A percentile compares a stretch with the other conserved stretches of the same genome.
These are phyloP conservation scores for Salvia hispanica DNA, from an alignment of 257 asterid genomes.

Conservation along the genomic window DNA sequence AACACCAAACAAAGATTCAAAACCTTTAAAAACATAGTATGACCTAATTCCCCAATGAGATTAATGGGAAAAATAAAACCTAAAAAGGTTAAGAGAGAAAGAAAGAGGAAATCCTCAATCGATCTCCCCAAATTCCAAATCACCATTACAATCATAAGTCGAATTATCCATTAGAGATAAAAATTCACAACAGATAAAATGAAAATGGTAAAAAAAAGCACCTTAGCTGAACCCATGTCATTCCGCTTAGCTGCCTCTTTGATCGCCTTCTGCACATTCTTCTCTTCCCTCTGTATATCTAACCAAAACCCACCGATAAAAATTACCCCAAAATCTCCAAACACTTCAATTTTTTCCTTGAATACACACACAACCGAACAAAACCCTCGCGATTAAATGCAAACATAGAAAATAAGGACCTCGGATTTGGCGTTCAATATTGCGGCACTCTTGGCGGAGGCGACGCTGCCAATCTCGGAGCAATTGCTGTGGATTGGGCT, in stretches of 20 bases:
- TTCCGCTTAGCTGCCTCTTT: conserved; percentile 94
- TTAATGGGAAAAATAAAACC: background rate
- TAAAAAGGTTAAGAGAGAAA: background rate
- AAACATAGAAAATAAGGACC: conserved; percentile 39
- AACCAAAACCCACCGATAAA: conserved; percentile 36
- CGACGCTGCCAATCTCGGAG: conserved; percentile 97
- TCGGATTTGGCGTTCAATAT: conserved; percentile 92
- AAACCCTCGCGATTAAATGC: background rate
- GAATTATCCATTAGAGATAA: background rate
- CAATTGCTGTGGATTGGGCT: conserved; percentile 83
- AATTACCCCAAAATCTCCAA: background rate
- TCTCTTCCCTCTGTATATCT: conserved; percentile 97
- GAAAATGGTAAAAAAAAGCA: background rate
- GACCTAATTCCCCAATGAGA: background rate
- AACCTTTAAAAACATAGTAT: background rate
- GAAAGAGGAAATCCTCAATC: conserved; percentile 2
- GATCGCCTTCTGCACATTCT: conserved; percentile 90
- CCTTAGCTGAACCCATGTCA: conserved; percentile 99
- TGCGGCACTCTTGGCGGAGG: conserved; percentile 90
- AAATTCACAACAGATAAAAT: background rate
- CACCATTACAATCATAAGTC: background rate
- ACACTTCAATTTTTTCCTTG: background rate
- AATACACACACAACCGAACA: background rate
- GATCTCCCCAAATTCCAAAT: background rate
- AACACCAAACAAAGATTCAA: background rate